Evolutionary conservation across 345 rosid species (phyloP).

Genomic region (Eucalyptus curtisii): DNA sequence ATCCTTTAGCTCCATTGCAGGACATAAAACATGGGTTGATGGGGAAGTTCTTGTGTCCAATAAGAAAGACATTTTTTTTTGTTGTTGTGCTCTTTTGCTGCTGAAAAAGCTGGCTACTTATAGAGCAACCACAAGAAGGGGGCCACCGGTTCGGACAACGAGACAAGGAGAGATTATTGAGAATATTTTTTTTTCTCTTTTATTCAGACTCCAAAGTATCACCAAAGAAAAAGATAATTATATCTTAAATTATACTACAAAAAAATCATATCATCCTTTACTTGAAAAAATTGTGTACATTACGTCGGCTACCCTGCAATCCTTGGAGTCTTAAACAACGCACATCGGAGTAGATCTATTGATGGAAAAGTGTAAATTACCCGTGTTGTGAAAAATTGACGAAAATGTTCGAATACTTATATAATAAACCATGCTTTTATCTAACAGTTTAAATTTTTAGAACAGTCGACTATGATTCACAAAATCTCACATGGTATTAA

Average conservation of each 20-base stretch:
- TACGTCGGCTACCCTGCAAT: not conserved
- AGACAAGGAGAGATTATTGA: not conserved
- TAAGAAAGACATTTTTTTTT: not conserved
- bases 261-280: not conserved
- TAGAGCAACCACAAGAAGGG: not conserved
- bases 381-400: rapidly evolving
- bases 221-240: not conserved
- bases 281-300: not conserved
- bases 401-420: not conserved
- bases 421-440: rapidly evolving
- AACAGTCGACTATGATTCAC: rapidly evolving
- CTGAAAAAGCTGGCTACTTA: not conserved
- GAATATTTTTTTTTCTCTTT: not conserved
- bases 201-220: not conserved
- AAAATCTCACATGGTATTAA: too few species aligned
- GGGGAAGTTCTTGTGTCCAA: conserved; percentile 4
- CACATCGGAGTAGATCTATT: not conserved
- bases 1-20: not conserved
- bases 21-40: not conserved
- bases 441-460: too few species aligned
- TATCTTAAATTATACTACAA: not conserved
- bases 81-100: not conserved
- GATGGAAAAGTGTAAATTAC: not conserved
- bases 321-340: not conserved
- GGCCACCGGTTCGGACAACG: not conserved